phyloP scores from a whole-genome alignment of 2,329 filamentous ascomycete species.

The Daldinia sp. region DNA sequence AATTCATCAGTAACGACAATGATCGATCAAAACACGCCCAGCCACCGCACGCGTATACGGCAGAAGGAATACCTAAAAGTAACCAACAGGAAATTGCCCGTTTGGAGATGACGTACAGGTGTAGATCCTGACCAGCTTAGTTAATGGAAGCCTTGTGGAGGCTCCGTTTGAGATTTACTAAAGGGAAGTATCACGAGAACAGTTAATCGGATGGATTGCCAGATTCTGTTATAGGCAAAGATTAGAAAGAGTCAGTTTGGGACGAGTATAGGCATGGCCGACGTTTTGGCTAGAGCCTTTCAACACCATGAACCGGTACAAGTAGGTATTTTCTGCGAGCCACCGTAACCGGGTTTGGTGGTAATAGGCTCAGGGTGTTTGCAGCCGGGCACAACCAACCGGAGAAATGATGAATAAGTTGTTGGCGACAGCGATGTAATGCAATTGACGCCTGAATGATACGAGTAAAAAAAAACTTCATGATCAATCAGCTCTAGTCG shows the following conservation, averaged over 20 bases:
- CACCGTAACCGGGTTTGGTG: conserved; percentile 27
- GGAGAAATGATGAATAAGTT: conserved; percentile 34
- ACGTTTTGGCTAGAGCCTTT: conserved; percentile 41
- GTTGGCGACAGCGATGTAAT: conserved; percentile 31
- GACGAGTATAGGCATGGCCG: conserved; percentile 39
- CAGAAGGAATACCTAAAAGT: conserved; percentile 22
- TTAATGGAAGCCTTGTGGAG: conserved; percentile 37
- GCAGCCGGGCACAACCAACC: conserved; percentile 38
- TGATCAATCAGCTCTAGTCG: conserved; percentile 41
- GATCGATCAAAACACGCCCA: conserved; percentile 33
- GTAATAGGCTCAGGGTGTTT: conserved; percentile 38
- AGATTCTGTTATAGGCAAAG: conserved; percentile 37
- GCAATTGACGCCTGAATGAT: conserved; percentile 41
- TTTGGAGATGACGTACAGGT: conserved; percentile 36
- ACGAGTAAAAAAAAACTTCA: conserved; percentile 29
- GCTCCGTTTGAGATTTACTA: conserved; percentile 40
- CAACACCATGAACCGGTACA: conserved; percentile 37
- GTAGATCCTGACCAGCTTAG: conserved; percentile 40
- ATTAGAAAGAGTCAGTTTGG: conserved; percentile 38
- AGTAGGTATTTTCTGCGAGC: conserved; percentile 27
- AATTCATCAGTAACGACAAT: conserved; percentile 32
- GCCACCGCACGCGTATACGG: conserved; percentile 38
- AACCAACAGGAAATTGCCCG: conserved; percentile 35
- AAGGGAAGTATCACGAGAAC: conserved; percentile 35
- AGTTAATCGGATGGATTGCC: conserved; percentile 35